Evolutionary conservation across 2,329 filamentous ascomycete genomes (phyloP).

Genomic region (Nigrospora osmanthi): DNA sequence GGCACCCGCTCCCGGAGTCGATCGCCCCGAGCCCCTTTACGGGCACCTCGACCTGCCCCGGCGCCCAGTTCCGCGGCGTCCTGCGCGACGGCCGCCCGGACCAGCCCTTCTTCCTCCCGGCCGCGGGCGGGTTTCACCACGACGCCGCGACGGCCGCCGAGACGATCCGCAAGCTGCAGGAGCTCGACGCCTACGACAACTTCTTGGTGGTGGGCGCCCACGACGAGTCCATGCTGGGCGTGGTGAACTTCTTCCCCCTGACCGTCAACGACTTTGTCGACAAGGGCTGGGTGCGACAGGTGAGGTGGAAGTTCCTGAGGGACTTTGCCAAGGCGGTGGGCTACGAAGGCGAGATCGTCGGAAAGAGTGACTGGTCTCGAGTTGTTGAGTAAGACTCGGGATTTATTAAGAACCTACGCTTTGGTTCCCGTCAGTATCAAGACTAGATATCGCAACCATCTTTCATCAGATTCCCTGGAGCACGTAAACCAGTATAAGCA

Average conservation of each 20-base stretch:
- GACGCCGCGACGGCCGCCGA: conserved; percentile 22
- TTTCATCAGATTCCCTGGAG: no score
- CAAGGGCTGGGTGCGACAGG: conserved; percentile 36
- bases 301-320: conserved; percentile 39
- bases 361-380: conserved; percentile 9
- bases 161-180: conserved; percentile 36
- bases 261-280: conserved; percentile 35
- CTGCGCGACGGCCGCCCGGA: conserved; percentile 20
- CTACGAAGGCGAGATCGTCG: conserved; percentile 14
- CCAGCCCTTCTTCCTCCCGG: conserved; percentile 22
- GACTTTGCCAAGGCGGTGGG: conserved; percentile 37
- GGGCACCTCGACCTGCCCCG: conserved; percentile 24
- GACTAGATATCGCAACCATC: no score
- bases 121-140: conserved; percentile 9
- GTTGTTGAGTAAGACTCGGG: not conserved
- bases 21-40: conserved; percentile 31
- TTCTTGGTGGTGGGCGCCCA: conserved; percentile 39
- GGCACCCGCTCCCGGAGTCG: conserved; percentile 22
- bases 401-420: not conserved
- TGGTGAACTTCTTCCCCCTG: conserved; percentile 41
- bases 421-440: no score
- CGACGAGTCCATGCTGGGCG: conserved; percentile 30
- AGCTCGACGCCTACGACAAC: conserved; percentile 33
- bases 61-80: conserved; percentile 28
- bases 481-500: no score